Conservation (phyloP, 805 yeast species). For the Candida palmyrensis region DNA sequence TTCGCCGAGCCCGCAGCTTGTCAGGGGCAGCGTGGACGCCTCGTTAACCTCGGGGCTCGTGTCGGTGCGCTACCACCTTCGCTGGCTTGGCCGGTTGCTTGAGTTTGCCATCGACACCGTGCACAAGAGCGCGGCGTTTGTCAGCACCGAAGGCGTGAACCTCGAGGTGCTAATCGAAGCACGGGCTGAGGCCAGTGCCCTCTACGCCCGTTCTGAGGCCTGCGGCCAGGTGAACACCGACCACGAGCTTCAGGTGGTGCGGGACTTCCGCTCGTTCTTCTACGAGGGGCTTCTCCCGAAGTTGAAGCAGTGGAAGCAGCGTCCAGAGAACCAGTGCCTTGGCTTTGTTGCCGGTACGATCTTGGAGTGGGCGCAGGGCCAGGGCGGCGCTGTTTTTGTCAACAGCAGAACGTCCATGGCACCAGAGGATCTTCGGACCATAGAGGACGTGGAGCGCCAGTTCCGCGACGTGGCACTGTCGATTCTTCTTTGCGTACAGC, state of each 20-base stretch:
- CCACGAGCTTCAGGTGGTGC: no score
- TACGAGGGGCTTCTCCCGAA: constrained; percentile 19
- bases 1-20: constrained; percentile 9
- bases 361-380: constrained; percentile 39
- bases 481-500: constrained; percentile 66
- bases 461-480: constrained; percentile 52
- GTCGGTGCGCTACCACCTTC: no score
- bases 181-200: no score
- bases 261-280: no score
- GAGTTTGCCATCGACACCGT: constrained; percentile 24
- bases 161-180: no score
- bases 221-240: no score
- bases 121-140: no score
- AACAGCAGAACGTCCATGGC: constrained; percentile 20
- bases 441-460: constrained; percentile 39
- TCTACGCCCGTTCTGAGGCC: no score
- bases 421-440: constrained; percentile 6
- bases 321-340: constrained; percentile 15
- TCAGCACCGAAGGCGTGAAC: no score
- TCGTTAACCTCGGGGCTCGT: no score
- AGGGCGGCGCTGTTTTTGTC: constrained; percentile 13
- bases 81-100: constrained; percentile 33
- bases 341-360: constrained; percentile 48
- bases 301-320: constrained; percentile 30
- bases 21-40: constrained; percentile 4